Evolutionary conservation across 176 grass and related monocot species (phyloP).

Genomic region (Oryza australiensis): DNA sequence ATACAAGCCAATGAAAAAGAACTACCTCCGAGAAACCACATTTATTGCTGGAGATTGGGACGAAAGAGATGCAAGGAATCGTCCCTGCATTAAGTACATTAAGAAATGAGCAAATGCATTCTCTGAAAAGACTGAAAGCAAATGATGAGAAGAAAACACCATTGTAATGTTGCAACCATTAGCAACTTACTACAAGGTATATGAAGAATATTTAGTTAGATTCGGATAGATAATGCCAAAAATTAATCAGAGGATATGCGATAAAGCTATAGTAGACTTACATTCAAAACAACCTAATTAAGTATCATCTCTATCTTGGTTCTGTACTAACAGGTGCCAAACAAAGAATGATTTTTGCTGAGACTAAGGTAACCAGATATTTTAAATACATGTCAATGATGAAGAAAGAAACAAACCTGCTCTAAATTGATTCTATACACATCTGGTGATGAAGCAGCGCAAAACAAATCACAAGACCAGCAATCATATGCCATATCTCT

Average conservation of each 20-base stretch:
- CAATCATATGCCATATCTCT: slow-evolving; percentile 93
- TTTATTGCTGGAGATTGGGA: slow-evolving; percentile 88
- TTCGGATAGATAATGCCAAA: neutral
- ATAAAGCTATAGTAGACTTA: neutral
- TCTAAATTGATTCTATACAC: slow-evolving; percentile 95
- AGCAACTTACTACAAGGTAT: neutral
- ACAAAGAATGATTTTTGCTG: slow-evolving; percentile 3
- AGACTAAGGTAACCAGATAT: slow-evolving; percentile 1
- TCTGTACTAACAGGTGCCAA: slow-evolving; percentile 5
- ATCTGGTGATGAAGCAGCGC: slow-evolving; percentile 90
- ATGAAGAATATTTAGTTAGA: neutral
- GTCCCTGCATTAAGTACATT: slow-evolving; percentile 58
- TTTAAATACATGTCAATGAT: slow-evolving; percentile 2
- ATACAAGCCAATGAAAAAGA: slow-evolving; percentile 15
- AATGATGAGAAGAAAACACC: slow-evolving; percentile 9
- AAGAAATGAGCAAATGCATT: slow-evolving; percentile 14
- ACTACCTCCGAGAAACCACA: slow-evolving; percentile 76
- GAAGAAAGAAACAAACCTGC: slow-evolving; percentile 46
- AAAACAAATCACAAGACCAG: slow-evolving; percentile 93
- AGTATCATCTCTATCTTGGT: slow-evolving; percentile 7
- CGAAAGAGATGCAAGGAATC: slow-evolving; percentile 77
- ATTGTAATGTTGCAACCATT: slow-evolving; percentile 4
- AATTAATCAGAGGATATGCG: neutral
- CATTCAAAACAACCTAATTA: slow-evolving; percentile 1
- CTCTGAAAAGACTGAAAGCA: slow-evolving; percentile 19